phyloP scores from a whole-genome alignment of 2,329 filamentous ascomycete species.

The Ascochyta clinopodiicola region DNA sequence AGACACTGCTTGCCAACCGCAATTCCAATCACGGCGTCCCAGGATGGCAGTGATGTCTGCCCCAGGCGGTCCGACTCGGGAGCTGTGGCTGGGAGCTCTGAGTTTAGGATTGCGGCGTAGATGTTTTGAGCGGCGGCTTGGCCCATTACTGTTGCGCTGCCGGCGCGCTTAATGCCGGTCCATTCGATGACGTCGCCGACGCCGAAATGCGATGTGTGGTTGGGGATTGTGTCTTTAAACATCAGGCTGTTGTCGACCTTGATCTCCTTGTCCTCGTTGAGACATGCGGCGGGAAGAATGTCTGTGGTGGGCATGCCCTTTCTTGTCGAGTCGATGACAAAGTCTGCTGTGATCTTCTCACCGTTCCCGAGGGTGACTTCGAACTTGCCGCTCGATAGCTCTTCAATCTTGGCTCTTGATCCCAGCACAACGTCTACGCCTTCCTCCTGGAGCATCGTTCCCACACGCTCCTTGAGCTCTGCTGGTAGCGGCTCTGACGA shows the following conservation, averaged over 20 bases:
- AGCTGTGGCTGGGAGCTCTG: constrained; percentile 28
- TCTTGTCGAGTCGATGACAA: constrained; percentile 74
- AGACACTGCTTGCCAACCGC: constrained; percentile 75
- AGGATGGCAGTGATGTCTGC: constrained; percentile 37
- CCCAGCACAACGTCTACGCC: constrained; percentile 71
- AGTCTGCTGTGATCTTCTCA: constrained; percentile 61
- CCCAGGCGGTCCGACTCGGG: constrained; percentile 24
- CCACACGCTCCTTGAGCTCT: constrained; percentile 69
- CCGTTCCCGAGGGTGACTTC: constrained; percentile 57
- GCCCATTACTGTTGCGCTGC: constrained; percentile 77
- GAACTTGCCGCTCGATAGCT: constrained; percentile 39
- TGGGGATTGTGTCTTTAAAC: constrained; percentile 61
- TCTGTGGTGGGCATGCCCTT: constrained; percentile 66
- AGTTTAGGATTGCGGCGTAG: constrained; percentile 45
- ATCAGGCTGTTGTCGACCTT: constrained; percentile 63
- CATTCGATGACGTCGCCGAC: constrained; percentile 73
- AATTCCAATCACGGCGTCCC: constrained; percentile 67
- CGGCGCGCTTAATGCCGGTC: constrained; percentile 82
- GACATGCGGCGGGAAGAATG: constrained; percentile 64
- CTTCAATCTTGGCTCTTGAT: constrained; percentile 60
- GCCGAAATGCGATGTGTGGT: constrained; percentile 69
- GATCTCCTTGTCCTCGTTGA: constrained; percentile 71
- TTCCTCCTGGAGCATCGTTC: constrained; percentile 64
- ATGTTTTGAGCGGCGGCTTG: constrained; percentile 68
- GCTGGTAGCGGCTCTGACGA: constrained; percentile 76